Evolutionary conservation across 2,329 filamentous ascomycete genomes (phyloP).

Genomic region (Aspergillus japonicus): DNA sequence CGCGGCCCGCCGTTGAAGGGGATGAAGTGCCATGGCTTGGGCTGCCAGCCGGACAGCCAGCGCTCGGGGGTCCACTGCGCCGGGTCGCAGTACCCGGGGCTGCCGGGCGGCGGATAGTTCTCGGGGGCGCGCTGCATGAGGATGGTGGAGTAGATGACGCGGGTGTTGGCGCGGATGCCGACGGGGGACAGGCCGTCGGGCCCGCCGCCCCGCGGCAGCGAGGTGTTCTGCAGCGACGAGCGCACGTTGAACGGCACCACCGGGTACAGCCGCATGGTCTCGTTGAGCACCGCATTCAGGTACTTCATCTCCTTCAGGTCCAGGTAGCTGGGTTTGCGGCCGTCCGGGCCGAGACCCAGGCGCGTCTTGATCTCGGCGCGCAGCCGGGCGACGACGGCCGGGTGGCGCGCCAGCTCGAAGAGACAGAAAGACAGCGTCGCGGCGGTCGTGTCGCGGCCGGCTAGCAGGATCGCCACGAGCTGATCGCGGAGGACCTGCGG

Average conservation of each 20-base stretch:
- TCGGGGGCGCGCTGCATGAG: constrained; percentile 53
- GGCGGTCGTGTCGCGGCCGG: constrained; percentile 81
- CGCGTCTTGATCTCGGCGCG: constrained; percentile 68
- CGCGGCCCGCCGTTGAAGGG: constrained; percentile 55
- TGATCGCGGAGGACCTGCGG: constrained; percentile 73
- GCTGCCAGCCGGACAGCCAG: constrained; percentile 52
- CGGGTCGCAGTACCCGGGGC: constrained; percentile 41
- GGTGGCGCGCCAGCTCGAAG: constrained; percentile 75
- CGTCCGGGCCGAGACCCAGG: constrained; percentile 61
- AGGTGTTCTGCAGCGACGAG: constrained; percentile 69
- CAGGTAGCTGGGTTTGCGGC: constrained; percentile 61
- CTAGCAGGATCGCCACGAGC: constrained; percentile 76
- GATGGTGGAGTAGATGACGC: constrained; percentile 52
- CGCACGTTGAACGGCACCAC: constrained; percentile 78
- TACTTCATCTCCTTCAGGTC: constrained; percentile 89
- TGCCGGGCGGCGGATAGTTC: constrained; percentile 46
- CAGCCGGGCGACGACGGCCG: constrained; percentile 65
- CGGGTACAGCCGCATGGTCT: constrained; percentile 75
- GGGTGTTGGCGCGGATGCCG: constrained; percentile 49
- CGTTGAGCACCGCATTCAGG: constrained; percentile 68
- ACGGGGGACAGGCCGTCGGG: constrained; percentile 47
- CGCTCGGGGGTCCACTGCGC: constrained; percentile 51
- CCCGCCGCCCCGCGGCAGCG: constrained; percentile 65
- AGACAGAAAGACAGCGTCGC: constrained; percentile 76
- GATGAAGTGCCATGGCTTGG: constrained; percentile 55